These are phyloP conservation scores for Nicotiana noctiflora DNA, from an alignment of 257 asterid species.

Conservation along the genomic window DNA sequence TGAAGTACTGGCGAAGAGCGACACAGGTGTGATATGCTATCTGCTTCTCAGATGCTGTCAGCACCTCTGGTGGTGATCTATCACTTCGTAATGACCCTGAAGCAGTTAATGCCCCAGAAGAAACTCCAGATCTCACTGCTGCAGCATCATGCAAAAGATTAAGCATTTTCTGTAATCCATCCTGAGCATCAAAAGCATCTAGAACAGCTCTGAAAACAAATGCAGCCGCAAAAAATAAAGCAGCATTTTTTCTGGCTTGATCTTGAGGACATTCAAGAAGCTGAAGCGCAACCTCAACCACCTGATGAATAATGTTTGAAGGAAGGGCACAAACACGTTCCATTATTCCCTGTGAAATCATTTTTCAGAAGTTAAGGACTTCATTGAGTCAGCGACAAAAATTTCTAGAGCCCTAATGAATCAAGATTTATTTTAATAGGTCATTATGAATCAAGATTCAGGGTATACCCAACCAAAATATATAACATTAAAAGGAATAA, in stretches of 20 bases:
- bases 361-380: not conserved
- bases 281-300: conserved; percentile 86
- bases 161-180: conserved; percentile 82
- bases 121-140: conserved; percentile 85
- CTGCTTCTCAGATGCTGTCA: conserved; percentile 92
- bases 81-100: conserved; percentile 71
- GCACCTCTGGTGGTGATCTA: conserved; percentile 75
- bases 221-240: conserved; percentile 83
- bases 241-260: conserved; percentile 85
- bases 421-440: not conserved
- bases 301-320: conserved; percentile 63
- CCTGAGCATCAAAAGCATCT: conserved; percentile 85
- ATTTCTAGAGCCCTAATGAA: not conserved
- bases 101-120: conserved; percentile 61
- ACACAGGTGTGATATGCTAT: conserved; percentile 94
- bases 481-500: not conserved
- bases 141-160: conserved; percentile 86
- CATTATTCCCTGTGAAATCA: conserved; percentile 75
- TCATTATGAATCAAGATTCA: not conserved
- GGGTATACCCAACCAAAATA: not conserved
- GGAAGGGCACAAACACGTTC: conserved; percentile 98
- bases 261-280: conserved; percentile 81
- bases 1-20: conserved; percentile 82
- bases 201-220: conserved; percentile 92
- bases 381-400: not conserved